Base-by-base conservation (phyloP, 768 basidiomycete species). In the Leccinum broughii region DNA sequence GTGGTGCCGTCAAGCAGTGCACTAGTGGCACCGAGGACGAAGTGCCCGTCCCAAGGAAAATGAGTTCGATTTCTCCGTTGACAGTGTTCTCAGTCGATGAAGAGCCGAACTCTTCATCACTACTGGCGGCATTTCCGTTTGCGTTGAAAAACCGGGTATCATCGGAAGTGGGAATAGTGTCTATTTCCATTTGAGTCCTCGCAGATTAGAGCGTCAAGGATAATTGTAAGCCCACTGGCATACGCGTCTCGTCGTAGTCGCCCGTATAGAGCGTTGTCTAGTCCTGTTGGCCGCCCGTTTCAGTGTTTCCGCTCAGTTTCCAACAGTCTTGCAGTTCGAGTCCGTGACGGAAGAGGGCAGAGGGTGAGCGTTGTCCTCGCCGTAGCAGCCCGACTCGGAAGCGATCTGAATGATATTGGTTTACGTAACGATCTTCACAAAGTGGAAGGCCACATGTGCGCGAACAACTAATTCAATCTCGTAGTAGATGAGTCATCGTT, bases 41-140 rank as follows among this genome's bases (percentile, higher is more conserved):
- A 30, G 88, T 89, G 54, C 91, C 92, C 39, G 91, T 94, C 55
- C 92, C 92, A 32, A 93, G 83, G 71, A 93, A 90, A 59, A 94
- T 85, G 64, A 92, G 75, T 70, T 93, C 90, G 56, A 80, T 73
- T 26, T 63, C 61, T 34, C 24, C 32, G n/a, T 50, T 35, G 30
- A n/a, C n/a, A n/a, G n/a, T n/a, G n/a, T n/a, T n/a, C n/a, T 44
- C 24, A 1, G 13, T 55, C 5, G 49, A 41, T 20, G 17, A 14
- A 15, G 34, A 54, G 10, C 10, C 24, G n/a, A 51, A 3, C 1
- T 59, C 54, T 28, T 37, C 52, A 34, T 56, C 9, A 22, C n/a
- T 8, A 9, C 22, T 44, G 30, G 44, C 4, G 4, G 28, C 41
- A 46, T 10, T 44, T 41, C 37, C 57, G 20, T 57, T 51, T 34